Conservation (phyloP, 441 rosid genomes). For the Aleurites moluccanus region DNA sequence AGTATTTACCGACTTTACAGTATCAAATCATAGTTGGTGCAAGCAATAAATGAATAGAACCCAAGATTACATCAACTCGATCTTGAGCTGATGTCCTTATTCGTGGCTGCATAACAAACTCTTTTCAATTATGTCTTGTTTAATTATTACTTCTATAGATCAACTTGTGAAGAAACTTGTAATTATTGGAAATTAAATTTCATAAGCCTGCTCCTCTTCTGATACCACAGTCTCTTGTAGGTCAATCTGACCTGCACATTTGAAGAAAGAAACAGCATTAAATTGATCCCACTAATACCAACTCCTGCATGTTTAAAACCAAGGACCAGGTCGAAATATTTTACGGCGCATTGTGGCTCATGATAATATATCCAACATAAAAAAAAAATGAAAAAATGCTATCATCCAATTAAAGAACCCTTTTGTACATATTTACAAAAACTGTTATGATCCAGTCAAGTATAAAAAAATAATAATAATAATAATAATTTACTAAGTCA, state of each 20-base stretch:
- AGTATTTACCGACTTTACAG: conserved; percentile 26
- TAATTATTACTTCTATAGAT: conserved; percentile 14
- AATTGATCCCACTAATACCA: background rate
- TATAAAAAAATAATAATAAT: too few species aligned
- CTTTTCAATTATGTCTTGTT: conserved; percentile 18
- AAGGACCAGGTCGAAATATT: conserved; percentile 6
- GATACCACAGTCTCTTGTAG: conserved; percentile 44
- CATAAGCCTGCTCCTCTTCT: conserved; percentile 43
- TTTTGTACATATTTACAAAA: background rate
- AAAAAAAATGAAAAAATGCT: background rate
- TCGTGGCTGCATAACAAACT: conserved; percentile 28
- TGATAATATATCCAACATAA: background rate
- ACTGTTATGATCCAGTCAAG: background rate
- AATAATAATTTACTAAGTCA: too few species aligned
- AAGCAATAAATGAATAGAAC: conserved; percentile 15
- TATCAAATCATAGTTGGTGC: conserved; percentile 1
- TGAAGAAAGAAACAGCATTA: conserved; percentile 1
- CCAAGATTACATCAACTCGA: conserved; percentile 19
- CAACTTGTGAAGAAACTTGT: conserved; percentile 15
- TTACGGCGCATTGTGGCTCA: background rate
- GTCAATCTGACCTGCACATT: conserved; percentile 51
- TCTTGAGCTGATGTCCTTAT: conserved; percentile 31
- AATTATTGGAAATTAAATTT: conserved; percentile 31
- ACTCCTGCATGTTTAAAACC: background rate
- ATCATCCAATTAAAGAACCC: background rate